Conservation (phyloP, 1,284 basidiomycete genomes). For the Omphalotus olearius region DNA sequence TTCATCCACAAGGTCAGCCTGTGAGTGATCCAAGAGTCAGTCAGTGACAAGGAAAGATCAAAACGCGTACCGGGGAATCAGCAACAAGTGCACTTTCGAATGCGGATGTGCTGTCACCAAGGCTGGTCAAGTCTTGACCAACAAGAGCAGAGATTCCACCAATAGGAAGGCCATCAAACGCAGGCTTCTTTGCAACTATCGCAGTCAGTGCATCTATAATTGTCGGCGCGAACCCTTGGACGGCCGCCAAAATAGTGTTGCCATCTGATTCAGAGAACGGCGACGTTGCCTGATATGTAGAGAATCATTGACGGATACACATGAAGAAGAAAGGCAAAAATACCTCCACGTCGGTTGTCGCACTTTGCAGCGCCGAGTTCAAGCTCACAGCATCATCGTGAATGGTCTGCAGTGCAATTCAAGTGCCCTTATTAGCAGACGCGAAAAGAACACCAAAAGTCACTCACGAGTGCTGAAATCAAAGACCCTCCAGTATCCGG, state of each 20-base stretch:
- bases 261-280: constrained; percentile 20
- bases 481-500: constrained; percentile 26
- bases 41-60: not conserved
- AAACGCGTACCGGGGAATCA: constrained; percentile 25
- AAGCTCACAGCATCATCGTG: constrained; percentile 25
- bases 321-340: constrained; percentile 2
- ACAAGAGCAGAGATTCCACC: constrained; percentile 13
- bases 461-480: constrained; percentile 23
- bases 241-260: constrained; percentile 21
- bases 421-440: not conserved
- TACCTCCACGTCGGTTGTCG: constrained; percentile 25
- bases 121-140: constrained; percentile 21
- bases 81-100: constrained; percentile 27
- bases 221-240: constrained; percentile 23
- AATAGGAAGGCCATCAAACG: constrained; percentile 18
- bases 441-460: not conserved
- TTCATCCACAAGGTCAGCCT: constrained; percentile 21
- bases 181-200: constrained; percentile 28
- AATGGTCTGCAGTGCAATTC: constrained; percentile 22
- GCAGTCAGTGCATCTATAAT: constrained; percentile 23
- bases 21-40: not conserved
- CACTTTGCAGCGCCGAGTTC: constrained; percentile 21
- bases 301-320: not conserved
- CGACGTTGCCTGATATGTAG: constrained; percentile 6
- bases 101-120: constrained; percentile 21